Conservation (phyloP, 805 yeast species). For the Candida tibetensis region DNA sequence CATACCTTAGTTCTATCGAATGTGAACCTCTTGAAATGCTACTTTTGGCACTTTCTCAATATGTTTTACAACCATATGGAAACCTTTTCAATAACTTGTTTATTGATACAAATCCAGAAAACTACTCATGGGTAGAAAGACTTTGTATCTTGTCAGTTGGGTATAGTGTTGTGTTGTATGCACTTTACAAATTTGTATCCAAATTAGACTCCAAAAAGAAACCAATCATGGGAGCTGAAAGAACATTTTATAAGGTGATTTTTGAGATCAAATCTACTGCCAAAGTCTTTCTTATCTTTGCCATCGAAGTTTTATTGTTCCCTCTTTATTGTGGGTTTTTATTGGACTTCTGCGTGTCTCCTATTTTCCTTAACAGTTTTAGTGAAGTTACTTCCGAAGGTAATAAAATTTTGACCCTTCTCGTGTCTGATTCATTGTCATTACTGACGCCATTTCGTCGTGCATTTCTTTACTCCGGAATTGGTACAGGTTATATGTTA, state of each 20-base stretch:
- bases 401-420: slow-evolving; percentile 17
- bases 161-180: slow-evolving; percentile 25
- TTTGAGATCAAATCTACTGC: slow-evolving; percentile 59
- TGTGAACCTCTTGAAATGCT: background rate
- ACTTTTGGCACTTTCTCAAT: slow-evolving; percentile 11
- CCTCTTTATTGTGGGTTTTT: slow-evolving; percentile 85
- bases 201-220: slow-evolving; percentile 29
- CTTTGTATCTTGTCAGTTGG: slow-evolving; percentile 33
- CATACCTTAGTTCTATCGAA: background rate
- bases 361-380: slow-evolving; percentile 37
- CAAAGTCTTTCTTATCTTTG: slow-evolving; percentile 73
- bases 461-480: slow-evolving; percentile 48
- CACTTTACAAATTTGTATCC: slow-evolving; percentile 28
- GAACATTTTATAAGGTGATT: slow-evolving; percentile 50
- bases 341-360: slow-evolving; percentile 65
- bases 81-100: slow-evolving; percentile 17
- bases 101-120: slow-evolving; percentile 14
- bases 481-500: slow-evolving; percentile 86
- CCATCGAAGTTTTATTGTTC: slow-evolving; percentile 77
- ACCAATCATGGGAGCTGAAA: slow-evolving; percentile 49
- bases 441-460: slow-evolving; percentile 20
- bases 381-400: slow-evolving; percentile 3
- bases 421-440: slow-evolving; percentile 19
- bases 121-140: slow-evolving; percentile 38
- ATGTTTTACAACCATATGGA: slow-evolving; percentile 19